Percentiles rank a stretch among this genome's conserved stretches.
These are phyloP conservation scores for Scytalidium sp. DNA, from an alignment of 2,329 filamentous ascomycete genomes.

Conservation along the genomic window DNA sequence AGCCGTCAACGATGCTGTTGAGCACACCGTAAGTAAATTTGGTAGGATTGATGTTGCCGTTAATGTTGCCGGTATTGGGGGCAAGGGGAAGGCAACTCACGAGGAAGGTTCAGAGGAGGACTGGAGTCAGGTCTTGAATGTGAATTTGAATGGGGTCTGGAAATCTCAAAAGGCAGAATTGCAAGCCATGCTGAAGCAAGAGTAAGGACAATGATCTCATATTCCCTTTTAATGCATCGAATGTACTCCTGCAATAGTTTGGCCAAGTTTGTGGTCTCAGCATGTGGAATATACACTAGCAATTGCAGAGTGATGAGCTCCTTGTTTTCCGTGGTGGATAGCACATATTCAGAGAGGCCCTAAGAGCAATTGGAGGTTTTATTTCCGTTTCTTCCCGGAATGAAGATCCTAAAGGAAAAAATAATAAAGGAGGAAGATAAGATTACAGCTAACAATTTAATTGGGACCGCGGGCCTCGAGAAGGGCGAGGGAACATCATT, in stretches of 20 bases:
- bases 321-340: too few species aligned
- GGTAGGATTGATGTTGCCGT: constrained; percentile 53
- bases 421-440: too few species aligned
- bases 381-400: too few species aligned
- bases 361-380: too few species aligned
- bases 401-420: too few species aligned
- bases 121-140: constrained; percentile 46
- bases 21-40: constrained; percentile 39
- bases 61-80: constrained; percentile 52
- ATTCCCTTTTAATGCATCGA: too few species aligned
- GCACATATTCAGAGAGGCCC: too few species aligned
- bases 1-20: constrained; percentile 41
- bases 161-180: constrained; percentile 53
- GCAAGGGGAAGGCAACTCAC: constrained; percentile 39
- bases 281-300: too few species aligned
- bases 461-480: constrained; percentile 33
- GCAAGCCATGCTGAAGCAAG: constrained; percentile 47
- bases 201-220: too few species aligned
- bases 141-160: constrained; percentile 56
- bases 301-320: too few species aligned
- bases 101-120: constrained; percentile 40
- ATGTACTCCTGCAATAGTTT: too few species aligned
- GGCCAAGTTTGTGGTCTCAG: too few species aligned
- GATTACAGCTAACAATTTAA: background rate
- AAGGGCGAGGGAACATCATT: constrained; percentile 49